Percentiles rank a stretch among this genome's conserved stretches.
These are phyloP conservation scores for Phytophthora sp. DNA, from an alignment of 352 stramenopile genomes.

Conservation along the genomic window DNA sequence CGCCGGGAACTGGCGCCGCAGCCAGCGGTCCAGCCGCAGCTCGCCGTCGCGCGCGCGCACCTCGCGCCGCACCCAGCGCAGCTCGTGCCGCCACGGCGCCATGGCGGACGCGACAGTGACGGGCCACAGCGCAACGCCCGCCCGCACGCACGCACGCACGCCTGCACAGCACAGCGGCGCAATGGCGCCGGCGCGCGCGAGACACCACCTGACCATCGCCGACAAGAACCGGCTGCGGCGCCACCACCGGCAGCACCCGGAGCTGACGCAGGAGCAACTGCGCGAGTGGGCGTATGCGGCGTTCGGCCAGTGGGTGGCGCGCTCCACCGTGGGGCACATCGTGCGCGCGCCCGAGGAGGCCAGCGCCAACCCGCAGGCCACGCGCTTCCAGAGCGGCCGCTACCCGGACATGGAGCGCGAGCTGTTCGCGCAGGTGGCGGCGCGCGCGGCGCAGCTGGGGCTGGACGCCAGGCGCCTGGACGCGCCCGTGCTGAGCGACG, in stretches of 20 bases:
- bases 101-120: too few species aligned
- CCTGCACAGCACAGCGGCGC: too few species aligned
- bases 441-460: not conserved
- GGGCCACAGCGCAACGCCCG: too few species aligned
- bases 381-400: slow-evolving; percentile 40
- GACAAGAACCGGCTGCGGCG: slow-evolving; percentile 41
- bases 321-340: slow-evolving; percentile 41
- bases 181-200: too few species aligned
- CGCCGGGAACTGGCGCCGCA: slow-evolving; percentile 55
- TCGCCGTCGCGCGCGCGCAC: slow-evolving; percentile 54
- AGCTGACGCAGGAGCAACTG: slow-evolving; percentile 43
- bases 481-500: slow-evolving; percentile 17
- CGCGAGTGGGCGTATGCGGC: slow-evolving; percentile 33
- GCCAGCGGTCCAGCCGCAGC: slow-evolving; percentile 75
- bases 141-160: too few species aligned
- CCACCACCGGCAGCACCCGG: slow-evolving; percentile 24
- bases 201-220: slow-evolving; percentile 43
- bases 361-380: slow-evolving; percentile 37
- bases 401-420: slow-evolving; percentile 40
- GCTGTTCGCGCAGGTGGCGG: slow-evolving; percentile 17
- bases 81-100: slow-evolving; percentile 45
- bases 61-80: slow-evolving; percentile 60
- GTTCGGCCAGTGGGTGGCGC: slow-evolving; percentile 41
- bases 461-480: slow-evolving; percentile 7
- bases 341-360: slow-evolving; percentile 27